Evolutionary conservation across 352 stramenopile genomes (phyloP).

Genomic region (Globisporangium cederbergense): DNA sequence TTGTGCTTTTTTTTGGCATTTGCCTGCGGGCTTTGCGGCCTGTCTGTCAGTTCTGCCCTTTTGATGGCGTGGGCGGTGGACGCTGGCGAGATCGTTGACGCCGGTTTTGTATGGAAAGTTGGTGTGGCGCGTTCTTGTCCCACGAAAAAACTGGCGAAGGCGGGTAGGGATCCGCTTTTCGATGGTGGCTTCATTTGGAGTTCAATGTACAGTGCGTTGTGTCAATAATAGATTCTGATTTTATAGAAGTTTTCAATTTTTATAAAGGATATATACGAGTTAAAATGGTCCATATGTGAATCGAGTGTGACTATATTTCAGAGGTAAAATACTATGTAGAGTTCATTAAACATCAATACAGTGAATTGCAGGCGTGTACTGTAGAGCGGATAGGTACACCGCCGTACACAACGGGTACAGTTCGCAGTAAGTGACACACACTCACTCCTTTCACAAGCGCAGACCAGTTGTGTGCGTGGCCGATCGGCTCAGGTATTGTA

Average conservation of each 20-base stretch:
- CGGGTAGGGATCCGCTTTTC: slow-evolving; percentile 5
- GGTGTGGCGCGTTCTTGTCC: slow-evolving; percentile 10
- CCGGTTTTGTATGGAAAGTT: neutral
- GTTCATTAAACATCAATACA: neutral
- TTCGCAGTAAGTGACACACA: slow-evolving; percentile 7
- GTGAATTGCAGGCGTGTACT: neutral
- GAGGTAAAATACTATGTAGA: neutral
- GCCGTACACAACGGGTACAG: neutral
- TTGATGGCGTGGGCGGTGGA: slow-evolving; percentile 1
- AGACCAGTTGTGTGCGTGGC: neutral
- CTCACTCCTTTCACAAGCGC: slow-evolving; percentile 5
- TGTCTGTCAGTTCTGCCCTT: slow-evolving; percentile 7
- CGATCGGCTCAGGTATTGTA: neutral
- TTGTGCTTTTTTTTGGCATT: slow-evolving; percentile 8
- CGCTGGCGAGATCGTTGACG: neutral
- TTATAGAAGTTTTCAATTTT: neutral
- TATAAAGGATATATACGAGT: neutral
- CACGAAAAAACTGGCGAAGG: neutral
- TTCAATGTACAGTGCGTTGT: neutral
- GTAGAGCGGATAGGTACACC: slow-evolving; percentile 7
- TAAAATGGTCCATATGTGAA: neutral
- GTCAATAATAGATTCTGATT: neutral
- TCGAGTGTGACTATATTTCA: neutral
- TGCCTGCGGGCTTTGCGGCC: neutral
- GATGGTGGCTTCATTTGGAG: slow-evolving; percentile 10